Evolutionary conservation across 164 flowering plant species (phyloP), one percentile per base, ranked within the genome.

Genomic region (Platanus orientalis): DNA sequence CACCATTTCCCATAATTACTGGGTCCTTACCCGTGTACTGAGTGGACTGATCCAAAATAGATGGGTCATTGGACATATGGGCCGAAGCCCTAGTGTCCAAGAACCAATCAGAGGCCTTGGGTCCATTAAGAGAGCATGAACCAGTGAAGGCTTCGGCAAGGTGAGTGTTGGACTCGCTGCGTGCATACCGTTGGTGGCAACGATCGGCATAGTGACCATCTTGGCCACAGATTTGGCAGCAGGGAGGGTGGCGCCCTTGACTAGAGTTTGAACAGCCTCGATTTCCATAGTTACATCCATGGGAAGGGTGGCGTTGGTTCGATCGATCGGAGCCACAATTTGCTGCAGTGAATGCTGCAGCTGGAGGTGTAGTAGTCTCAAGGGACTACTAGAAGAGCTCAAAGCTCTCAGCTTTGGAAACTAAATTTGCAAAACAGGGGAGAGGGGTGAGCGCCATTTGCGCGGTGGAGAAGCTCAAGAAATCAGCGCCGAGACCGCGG

Each of bases 21-120:
- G 19, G 28, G 16, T 54, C 58, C 58, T 54, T 54, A 54, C 58
- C 58, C n/a, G 34, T 54, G 21, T 54, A 29, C 1, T 9, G 2
- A 54, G 20, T 27, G 36, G 58, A 54, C 34, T 54, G 58, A 16
- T 27, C 58, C 58, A 54, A 54, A 14, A 2, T 7, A 7, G 58
- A 54, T 54, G 12, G 21, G 58, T 14, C 21, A 1, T 11, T 1
- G 10, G 58, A 10, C 58, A 54, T 54, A 28, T 54, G 36, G 39
- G 58, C 58, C 58, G 21, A 54, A 16, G 39, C 58, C 20, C 58
- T 7, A 28, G 58, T 54, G 36, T 54, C 58, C 13, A 40, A 3
- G 13, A 2, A 40, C 45, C 45, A 40, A 9, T 40, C 45, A 3
- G 6, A 2, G 11, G 21, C 36, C 10, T 27, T 20, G 17, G 20